These are phyloP conservation scores for Opeltia flavorubescens DNA, from an alignment of 495 filamentous ascomycete genomes.

Conservation along the genomic window DNA sequence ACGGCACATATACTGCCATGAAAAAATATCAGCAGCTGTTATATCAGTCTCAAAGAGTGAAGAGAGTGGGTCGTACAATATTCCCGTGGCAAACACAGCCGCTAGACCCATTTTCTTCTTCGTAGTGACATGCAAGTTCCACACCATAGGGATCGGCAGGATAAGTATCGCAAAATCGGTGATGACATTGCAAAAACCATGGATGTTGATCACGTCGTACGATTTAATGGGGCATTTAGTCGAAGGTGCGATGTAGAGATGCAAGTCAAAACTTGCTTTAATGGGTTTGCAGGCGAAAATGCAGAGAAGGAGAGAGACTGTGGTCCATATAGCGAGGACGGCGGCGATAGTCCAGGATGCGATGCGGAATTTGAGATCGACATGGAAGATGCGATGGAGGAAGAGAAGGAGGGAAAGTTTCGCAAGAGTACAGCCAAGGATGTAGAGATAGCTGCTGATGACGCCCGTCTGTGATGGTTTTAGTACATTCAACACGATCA, in stretches of 20 bases:
- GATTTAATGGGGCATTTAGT: not conserved
- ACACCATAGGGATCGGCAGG: slow-evolving; percentile 2
- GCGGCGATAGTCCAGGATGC: not conserved
- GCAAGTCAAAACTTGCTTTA: not conserved
- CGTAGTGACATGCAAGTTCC: not conserved
- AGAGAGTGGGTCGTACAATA: not conserved
- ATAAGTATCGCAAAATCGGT: slow-evolving; percentile 4
- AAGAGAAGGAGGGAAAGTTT: slow-evolving; percentile 6
- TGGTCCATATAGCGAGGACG: not conserved
- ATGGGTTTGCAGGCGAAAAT: slow-evolving; percentile 5
- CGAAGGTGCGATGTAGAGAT: not conserved
- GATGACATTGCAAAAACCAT: slow-evolving; percentile 4
- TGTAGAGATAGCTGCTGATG: not conserved
- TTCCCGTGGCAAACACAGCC: slow-evolving; percentile 1
- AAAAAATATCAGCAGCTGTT: not conserved
- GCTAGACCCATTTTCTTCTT: slow-evolving; percentile 4
- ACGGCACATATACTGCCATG: not conserved
- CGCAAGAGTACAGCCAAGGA: slow-evolving; percentile 1
- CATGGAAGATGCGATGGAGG: slow-evolving; percentile 3
- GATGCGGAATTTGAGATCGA: slow-evolving; percentile 1
- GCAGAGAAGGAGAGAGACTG: not conserved
- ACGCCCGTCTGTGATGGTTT: not conserved
- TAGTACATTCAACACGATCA: not conserved
- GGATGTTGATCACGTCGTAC: not conserved
- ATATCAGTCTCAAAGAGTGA: not conserved